These are phyloP conservation scores for Aspergillus latus DNA, from an alignment of 2,329 filamentous ascomycete species.

Conservation along the genomic window DNA sequence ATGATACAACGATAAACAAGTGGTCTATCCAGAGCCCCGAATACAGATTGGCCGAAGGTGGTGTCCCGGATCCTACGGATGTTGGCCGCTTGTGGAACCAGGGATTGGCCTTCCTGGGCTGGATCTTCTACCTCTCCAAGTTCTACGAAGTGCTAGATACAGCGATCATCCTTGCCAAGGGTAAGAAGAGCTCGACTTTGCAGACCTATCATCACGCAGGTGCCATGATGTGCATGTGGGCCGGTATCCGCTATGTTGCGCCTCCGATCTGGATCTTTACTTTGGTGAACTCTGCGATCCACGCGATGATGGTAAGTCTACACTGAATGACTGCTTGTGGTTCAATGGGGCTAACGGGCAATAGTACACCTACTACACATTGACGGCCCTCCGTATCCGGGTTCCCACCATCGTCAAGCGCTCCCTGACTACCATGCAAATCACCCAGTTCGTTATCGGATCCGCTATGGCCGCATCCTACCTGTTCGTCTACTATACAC, in stretches of 20 bases:
- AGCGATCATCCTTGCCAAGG: constrained; percentile 92
- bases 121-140: constrained; percentile 98
- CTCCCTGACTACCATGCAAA: constrained; percentile 81
- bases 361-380: constrained; percentile 94
- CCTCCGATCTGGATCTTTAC: constrained; percentile 97
- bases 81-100: constrained; percentile 91
- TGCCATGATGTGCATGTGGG: constrained; percentile 99
- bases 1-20: constrained; percentile 60
- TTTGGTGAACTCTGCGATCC: constrained; percentile 89
- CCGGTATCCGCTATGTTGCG: constrained; percentile 52
- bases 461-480: constrained; percentile 75
- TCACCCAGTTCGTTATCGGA: constrained; percentile 84
- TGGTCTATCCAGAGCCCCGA: constrained; percentile 67
- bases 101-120: constrained; percentile 96
- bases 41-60: constrained; percentile 55
- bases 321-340: background rate
- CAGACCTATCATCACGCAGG: constrained; percentile 99
- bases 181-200: constrained; percentile 88
- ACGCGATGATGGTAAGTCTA: constrained; percentile 82
- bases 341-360: background rate
- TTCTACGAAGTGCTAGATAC: constrained; percentile 98
- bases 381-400: constrained; percentile 69
- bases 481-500: constrained; percentile 79
- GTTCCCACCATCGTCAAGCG: constrained; percentile 82
- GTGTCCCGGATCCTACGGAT: constrained; percentile 68